These are phyloP conservation scores for Chrysopogon serrulatus DNA, from an alignment of 176 grass and related monocot species.

Conservation along the genomic window DNA sequence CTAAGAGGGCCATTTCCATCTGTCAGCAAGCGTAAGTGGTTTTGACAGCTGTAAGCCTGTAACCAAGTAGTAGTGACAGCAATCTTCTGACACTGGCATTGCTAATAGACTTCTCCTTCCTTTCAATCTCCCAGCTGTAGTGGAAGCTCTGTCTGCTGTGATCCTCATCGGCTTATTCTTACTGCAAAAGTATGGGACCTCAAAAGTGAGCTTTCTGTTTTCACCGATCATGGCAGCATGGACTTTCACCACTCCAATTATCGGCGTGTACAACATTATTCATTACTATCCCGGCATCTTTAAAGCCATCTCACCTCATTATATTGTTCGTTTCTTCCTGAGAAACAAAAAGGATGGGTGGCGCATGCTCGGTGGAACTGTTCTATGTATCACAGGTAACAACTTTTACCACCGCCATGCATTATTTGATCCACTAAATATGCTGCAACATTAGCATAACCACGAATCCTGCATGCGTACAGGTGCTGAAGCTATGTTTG, in stretches of 20 bases:
- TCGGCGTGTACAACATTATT: conserved; percentile 71
- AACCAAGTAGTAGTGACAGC: not conserved
- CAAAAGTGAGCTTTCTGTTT: conserved; percentile 84
- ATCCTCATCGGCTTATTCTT: conserved; percentile 72
- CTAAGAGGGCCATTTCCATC: conserved; percentile 56
- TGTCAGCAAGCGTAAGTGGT: conserved; percentile 53
- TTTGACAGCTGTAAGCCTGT: not conserved
- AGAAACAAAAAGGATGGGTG: conserved; percentile 61
- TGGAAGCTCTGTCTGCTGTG: conserved; percentile 57
- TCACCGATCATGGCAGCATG: conserved; percentile 84
- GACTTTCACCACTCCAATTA: conserved; percentile 74
- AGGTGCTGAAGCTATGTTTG: conserved; percentile 96
- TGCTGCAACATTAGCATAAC: not conserved
- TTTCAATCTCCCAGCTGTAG: conserved; percentile 43
- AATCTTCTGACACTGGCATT: not conserved
- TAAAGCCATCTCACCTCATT: conserved; percentile 74
- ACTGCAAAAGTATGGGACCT: conserved; percentile 77
- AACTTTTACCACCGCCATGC: not conserved
- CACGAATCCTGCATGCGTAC: not conserved
- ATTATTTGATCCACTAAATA: not conserved
- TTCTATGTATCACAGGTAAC: conserved; percentile 87
- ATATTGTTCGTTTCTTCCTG: conserved; percentile 68
- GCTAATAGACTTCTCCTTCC: not conserved
- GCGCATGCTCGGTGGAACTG: conserved; percentile 78
- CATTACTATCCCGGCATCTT: conserved; percentile 72